Conservation (phyloP, 768 basidiomycete species). For the Mycena crocata region DNA sequence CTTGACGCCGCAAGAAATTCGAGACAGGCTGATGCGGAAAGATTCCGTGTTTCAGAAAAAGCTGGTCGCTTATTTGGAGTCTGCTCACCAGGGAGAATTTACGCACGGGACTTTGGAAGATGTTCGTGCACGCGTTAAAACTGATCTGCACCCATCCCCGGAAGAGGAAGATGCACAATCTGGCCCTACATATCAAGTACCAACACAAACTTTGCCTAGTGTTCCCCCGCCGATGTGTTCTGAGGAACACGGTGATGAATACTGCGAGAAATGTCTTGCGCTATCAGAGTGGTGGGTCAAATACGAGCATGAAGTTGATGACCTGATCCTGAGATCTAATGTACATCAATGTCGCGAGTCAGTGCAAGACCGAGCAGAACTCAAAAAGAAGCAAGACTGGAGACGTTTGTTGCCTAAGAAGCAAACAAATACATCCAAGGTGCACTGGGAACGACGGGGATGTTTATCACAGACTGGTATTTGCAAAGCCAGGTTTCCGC, state of each 20-base stretch:
- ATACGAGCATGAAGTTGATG: slow-evolving; percentile 31
- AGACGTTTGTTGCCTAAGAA: neutral
- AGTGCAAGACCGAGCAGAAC: neutral
- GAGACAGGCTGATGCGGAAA: slow-evolving; percentile 37
- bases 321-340: slow-evolving; percentile 33
- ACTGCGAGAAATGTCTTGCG: slow-evolving; percentile 20
- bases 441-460: neutral
- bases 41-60: slow-evolving; percentile 39
- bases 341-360: slow-evolving; percentile 30
- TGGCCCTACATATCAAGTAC: slow-evolving; percentile 28
- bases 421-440: slow-evolving; percentile 11
- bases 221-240: slow-evolving; percentile 32
- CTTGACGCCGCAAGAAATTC: slow-evolving; percentile 47
- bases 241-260: neutral
- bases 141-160: neutral
- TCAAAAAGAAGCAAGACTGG: neutral
- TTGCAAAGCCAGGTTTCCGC: slow-evolving; percentile 40
- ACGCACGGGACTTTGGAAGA: slow-evolving; percentile 34
- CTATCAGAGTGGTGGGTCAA: slow-evolving; percentile 24
- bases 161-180: neutral
- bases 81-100: slow-evolving; percentile 46
- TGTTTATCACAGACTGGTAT: slow-evolving; percentile 15
- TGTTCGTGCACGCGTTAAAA: slow-evolving; percentile 7
- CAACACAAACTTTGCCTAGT: slow-evolving; percentile 38
- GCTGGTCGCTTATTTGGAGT: slow-evolving; percentile 46